Conservation (phyloP, 345 rosid genomes). For the Bruguiera sexangula region DNA sequence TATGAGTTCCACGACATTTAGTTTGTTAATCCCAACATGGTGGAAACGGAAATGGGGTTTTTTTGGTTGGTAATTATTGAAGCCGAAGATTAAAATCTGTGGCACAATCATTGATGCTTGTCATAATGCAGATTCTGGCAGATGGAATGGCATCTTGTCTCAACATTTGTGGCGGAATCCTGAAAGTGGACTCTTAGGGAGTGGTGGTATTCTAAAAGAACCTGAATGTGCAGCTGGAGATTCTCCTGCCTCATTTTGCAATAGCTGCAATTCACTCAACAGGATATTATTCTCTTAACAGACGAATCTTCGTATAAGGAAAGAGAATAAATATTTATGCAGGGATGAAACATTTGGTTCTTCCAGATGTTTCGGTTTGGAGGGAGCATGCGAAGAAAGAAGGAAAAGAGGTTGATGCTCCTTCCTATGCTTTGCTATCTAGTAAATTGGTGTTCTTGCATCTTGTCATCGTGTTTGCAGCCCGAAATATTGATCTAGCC, state of each 20-base stretch:
- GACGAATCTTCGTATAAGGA: constrained; percentile 19
- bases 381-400: constrained; percentile 24
- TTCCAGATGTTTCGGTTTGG: constrained; percentile 9
- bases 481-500: not conserved
- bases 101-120: too few species aligned
- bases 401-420: constrained; percentile 23
- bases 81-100: too few species aligned
- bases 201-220: constrained; percentile 12
- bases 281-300: constrained; percentile 9
- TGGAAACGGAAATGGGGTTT: too few species aligned
- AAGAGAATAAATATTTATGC: constrained; percentile 18
- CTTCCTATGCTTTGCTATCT: not conserved
- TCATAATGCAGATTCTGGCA: constrained; percentile 23
- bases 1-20: too few species aligned
- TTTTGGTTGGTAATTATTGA: too few species aligned
- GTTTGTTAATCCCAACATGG: too few species aligned
- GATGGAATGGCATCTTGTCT: constrained; percentile 14
- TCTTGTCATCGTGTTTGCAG: not conserved
- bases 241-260: constrained; percentile 9
- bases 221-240: constrained; percentile 1
- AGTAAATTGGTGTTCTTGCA: constrained; percentile 4
- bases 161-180: constrained; percentile 7
- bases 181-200: constrained; percentile 27
- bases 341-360: constrained; percentile 21
- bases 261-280: constrained; percentile 12